Conservation (phyloP, 2,329 filamentous ascomycete species). For the Penicillium paneum region DNA sequence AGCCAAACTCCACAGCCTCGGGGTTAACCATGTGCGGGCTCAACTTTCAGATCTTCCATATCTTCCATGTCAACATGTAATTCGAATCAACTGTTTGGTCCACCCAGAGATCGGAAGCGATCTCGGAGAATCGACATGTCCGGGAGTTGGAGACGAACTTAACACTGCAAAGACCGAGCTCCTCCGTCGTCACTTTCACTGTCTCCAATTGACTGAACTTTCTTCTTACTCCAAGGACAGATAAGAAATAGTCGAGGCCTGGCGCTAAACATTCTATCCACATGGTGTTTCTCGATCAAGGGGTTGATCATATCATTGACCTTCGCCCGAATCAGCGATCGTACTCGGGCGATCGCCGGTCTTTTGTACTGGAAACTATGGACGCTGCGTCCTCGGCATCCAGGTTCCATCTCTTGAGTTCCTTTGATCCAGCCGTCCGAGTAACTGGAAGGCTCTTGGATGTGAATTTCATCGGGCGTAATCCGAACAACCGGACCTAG, state of each 20-base stretch:
- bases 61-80: not conserved
- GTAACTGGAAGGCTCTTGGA: slow-evolving; percentile 14
- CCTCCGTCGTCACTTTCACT: slow-evolving; percentile 16
- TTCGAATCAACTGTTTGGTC: not conserved
- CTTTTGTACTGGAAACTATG: slow-evolving; percentile 13
- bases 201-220: not conserved
- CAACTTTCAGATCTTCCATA: not conserved
- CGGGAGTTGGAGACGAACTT: not conserved
- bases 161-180: not conserved
- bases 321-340: slow-evolving; percentile 17
- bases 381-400: not conserved
- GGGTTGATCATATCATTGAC: slow-evolving; percentile 15
- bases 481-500: slow-evolving; percentile 24
- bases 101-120: not conserved
- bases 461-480: slow-evolving; percentile 23
- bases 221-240: not conserved
- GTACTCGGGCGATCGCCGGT: slow-evolving; percentile 15
- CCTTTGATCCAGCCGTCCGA: slow-evolving; percentile 21
- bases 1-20: not conserved
- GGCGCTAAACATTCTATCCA: slow-evolving; percentile 9
- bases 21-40: not conserved
- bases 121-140: not conserved
- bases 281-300: slow-evolving; percentile 15
- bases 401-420: slow-evolving; percentile 1
- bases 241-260: slow-evolving; percentile 1